phyloP scores from a whole-genome alignment of 306 rosid species.

The Mimosa bimucronata region DNA sequence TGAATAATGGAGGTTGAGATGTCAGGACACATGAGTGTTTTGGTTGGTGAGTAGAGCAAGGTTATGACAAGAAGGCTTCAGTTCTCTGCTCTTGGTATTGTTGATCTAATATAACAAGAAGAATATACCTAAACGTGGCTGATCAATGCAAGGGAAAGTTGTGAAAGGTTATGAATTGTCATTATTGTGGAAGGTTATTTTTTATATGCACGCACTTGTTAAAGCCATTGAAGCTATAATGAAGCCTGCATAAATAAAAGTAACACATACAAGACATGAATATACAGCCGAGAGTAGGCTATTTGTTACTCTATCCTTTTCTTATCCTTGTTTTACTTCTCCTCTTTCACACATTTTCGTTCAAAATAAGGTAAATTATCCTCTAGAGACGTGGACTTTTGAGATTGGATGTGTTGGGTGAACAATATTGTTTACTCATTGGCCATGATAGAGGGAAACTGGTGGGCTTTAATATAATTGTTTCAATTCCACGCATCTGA shows the following conservation, averaged over 20 bases:
- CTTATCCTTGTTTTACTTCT: neutral
- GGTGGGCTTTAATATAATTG: neutral
- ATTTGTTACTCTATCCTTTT: constrained; percentile 2
- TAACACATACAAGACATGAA: neutral
- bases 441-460: neutral
- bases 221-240: constrained; percentile 20
- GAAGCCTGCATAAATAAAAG: neutral
- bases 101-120: constrained; percentile 25
- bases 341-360: neutral
- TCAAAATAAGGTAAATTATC: constrained; percentile 17
- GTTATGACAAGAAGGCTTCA: constrained; percentile 26
- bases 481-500: constrained; percentile 7
- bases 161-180: constrained; percentile 14
- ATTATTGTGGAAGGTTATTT: constrained; percentile 16
- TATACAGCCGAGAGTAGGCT: constrained; percentile 3
- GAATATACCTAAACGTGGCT: constrained; percentile 7
- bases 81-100: constrained; percentile 8
- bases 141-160: constrained; percentile 17
- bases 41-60: constrained; percentile 10
- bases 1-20: constrained; percentile 46
- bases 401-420: constrained; percentile 51
- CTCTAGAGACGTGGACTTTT: constrained; percentile 9
- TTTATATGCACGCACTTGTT: constrained; percentile 6
- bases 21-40: constrained; percentile 33
- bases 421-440: constrained; percentile 37